Base-by-base conservation (phyloP, 139 green algal species). In the Picochlorum sp. region DNA sequence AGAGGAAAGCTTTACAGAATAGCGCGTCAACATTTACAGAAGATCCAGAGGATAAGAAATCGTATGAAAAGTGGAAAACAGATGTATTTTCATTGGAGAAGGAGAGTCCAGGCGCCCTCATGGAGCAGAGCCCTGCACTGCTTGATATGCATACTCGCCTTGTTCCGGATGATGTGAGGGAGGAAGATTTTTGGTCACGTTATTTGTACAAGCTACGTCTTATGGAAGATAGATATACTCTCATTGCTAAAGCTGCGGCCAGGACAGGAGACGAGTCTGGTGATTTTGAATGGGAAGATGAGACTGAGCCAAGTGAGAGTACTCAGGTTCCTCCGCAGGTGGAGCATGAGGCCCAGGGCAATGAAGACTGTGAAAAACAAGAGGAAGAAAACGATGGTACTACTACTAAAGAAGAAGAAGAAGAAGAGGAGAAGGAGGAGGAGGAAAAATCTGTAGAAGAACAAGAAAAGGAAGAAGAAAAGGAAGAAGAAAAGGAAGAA, bases 21-120 rank as follows among this genome's bases (percentile, higher is more conserved):
- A 89, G 95, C 78, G 90, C 79, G 69, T 67, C 45, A 56, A 97
- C 91, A 18, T 97, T 97, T 74, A 95, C 85, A 62, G 90, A 97
- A 51, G 91, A 97, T 74, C 91, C 91, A 3, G 89, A 89, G 38
- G 89, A 97, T 61, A 41, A 49, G 1, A 79, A 80, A 14, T 87
- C 90, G 14, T 96, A 78, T 66, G 72, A 44, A 1, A 59, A 61
- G 3, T 89, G 84, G 75, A 56, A 66, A 23, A 38, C 24, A 49
- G 37, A 4, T 95, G 89, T 56, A 73, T 78, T 47, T 61, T 95
- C 62, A 45, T 34, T 6, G 70, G 32, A 65, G n/a, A 57, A 80
- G 30, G 47, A 51, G 0, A 84, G 95, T 38, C 87, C 96, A 11
- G 76, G 81, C 3, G 58, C 26, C 9, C 58, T 94, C 10, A 38